Percentiles rank a stretch among this genome's conserved stretches.
Evolutionary conservation across 1,284 basidiomycete species (phyloP).

Genomic region (Puccinia triticina): DNA sequence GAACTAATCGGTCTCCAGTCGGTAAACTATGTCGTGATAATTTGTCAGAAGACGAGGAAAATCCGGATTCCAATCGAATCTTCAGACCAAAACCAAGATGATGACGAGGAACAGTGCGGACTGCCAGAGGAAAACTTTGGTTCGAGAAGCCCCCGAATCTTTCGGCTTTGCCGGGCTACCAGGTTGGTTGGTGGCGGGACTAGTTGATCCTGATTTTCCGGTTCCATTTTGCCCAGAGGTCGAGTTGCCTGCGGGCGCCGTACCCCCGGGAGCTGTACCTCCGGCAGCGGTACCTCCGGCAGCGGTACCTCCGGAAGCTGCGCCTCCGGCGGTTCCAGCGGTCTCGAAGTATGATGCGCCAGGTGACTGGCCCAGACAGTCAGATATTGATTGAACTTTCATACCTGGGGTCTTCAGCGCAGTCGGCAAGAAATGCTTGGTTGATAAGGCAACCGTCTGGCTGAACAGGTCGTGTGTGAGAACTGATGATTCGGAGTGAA

Average conservation of each 20-base stretch:
- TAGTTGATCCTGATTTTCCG: not conserved
- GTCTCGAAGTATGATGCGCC: constrained; percentile 29
- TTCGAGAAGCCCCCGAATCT: not conserved
- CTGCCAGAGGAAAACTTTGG: not conserved
- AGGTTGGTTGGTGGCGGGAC: not conserved
- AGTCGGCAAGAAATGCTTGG: constrained; percentile 57
- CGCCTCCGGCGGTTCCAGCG: not conserved
- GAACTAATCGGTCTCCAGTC: not conserved
- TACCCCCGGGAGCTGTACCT: too few species aligned
- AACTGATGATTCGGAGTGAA: constrained; percentile 62
- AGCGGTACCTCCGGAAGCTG: not conserved
- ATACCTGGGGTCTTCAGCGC: constrained; percentile 52
- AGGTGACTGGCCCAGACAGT: constrained; percentile 30
- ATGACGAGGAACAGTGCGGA: not conserved
- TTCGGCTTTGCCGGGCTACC: not conserved
- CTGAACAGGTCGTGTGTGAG: constrained; percentile 63
- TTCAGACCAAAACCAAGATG: not conserved
- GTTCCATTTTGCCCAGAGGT: not conserved
- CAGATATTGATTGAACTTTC: constrained; percentile 34
- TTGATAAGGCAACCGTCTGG: constrained; percentile 58
- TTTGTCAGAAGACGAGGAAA: not conserved
- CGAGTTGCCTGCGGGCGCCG: not conserved
- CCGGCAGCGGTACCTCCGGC: not conserved
- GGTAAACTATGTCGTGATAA: not conserved
- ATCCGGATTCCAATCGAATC: not conserved